Percentiles rank a stretch among this genome's conserved stretches.
These are phyloP conservation scores for Pyronema omphalodes DNA, from an alignment of 495 filamentous ascomycete species.

Conservation along the genomic window DNA sequence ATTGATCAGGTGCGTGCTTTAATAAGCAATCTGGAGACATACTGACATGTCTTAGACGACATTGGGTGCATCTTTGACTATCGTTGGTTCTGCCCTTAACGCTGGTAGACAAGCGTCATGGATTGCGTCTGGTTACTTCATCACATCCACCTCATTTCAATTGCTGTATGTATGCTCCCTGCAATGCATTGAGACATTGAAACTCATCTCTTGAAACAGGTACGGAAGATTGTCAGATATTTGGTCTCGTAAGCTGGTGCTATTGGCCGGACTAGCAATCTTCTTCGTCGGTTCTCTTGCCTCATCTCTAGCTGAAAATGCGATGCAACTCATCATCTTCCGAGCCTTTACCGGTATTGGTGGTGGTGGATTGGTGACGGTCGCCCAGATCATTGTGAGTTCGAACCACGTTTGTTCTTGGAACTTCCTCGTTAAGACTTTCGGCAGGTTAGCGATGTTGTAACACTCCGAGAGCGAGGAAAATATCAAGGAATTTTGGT, in stretches of 20 bases:
- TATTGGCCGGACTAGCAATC: slow-evolving; percentile 33
- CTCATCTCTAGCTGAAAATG: slow-evolving; percentile 33
- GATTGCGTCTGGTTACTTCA: slow-evolving; percentile 38
- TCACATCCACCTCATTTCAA: slow-evolving; percentile 18
- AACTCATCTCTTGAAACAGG: background rate
- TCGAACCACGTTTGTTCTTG: background rate
- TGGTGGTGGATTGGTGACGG: slow-evolving; percentile 37
- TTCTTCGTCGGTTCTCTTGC: slow-evolving; percentile 39
- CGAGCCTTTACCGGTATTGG: slow-evolving; percentile 38
- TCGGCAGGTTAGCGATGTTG: slow-evolving; percentile 30
- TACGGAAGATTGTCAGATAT: slow-evolving; percentile 40
- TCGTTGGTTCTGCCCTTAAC: slow-evolving; percentile 32
- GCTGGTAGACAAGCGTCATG: slow-evolving; percentile 33
- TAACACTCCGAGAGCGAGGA: slow-evolving; percentile 35
- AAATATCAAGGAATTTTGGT: slow-evolving; percentile 42
- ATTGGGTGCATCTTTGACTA: slow-evolving; percentile 33
- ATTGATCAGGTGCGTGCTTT: slow-evolving; percentile 26
- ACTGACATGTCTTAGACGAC: slow-evolving; percentile 28
- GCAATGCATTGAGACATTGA: background rate
- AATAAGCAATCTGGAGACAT: background rate
- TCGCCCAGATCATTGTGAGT: slow-evolving; percentile 33
- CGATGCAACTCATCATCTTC: slow-evolving; percentile 36
- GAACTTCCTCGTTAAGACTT: background rate
- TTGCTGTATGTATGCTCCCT: background rate
- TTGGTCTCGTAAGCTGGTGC: slow-evolving; percentile 37